phyloP scores from a whole-genome alignment of 2,329 filamentous ascomycete species.

The Xylariaceae sp. region DNA sequence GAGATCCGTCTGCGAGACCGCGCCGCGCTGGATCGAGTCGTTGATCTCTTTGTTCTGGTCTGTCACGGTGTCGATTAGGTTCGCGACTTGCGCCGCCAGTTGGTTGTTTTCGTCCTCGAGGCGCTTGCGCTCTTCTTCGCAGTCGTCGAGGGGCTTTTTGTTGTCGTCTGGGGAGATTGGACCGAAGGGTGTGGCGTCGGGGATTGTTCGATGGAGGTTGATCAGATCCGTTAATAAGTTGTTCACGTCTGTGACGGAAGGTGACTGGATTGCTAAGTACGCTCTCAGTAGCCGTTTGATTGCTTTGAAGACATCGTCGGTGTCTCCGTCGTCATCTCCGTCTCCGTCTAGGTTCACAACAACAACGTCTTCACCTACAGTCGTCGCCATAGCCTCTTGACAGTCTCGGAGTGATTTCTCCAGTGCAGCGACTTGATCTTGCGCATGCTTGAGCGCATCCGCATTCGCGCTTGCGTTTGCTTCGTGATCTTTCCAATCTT shows the following conservation, averaged over 20 bases:
- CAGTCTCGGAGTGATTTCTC: too few species aligned
- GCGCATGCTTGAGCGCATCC: background rate
- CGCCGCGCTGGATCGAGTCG: slow-evolving; percentile 2
- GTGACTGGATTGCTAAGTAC: background rate
- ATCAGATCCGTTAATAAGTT: background rate
- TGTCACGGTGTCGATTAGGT: background rate
- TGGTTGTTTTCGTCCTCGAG: background rate
- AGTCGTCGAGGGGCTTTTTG: background rate
- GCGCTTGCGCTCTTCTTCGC: background rate
- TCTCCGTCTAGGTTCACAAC: background rate
- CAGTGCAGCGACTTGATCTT: background rate
- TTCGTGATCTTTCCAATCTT: background rate
- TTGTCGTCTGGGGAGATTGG: background rate
- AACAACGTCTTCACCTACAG: too few species aligned
- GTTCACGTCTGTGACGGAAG: background rate
- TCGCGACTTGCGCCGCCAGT: background rate
- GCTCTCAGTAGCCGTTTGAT: background rate
- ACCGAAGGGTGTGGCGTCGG: background rate
- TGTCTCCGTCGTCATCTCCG: background rate
- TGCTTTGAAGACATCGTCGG: background rate
- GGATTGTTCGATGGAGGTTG: background rate
- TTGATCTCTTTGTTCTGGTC: background rate
- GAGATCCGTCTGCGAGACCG: slow-evolving; percentile 1
- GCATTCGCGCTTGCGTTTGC: background rate
- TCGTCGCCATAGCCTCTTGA: too few species aligned